Base-by-base conservation (phyloP, 208 protist species). In the Sergeia podlipaevii region DNA sequence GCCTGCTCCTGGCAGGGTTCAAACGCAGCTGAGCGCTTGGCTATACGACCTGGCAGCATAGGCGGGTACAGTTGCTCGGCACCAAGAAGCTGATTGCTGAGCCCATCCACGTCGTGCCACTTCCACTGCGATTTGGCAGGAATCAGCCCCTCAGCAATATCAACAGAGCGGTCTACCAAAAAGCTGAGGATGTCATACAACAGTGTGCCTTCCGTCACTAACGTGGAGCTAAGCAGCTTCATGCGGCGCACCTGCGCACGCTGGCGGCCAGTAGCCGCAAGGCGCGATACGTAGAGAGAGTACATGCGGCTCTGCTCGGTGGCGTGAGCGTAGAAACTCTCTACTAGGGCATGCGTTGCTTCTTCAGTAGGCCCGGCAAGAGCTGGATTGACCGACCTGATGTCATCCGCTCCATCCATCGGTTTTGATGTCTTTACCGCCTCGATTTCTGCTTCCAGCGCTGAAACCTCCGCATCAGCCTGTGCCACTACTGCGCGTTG, bases 31-130 rank as follows among this genome's bases (percentile, higher is more conserved):
- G 17, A 3, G 4, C 30, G 18, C 2, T 44, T 26, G 1, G 1
- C 30, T 26, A 21, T 21, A 21, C 30, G 17, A 18, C 45, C 4
- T 17, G 65, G 69, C 47, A 88, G 41, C 32, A 95, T 47, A 15
- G 89, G 89, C 3, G 89, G 89, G 59, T 67, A 89, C 53, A 80
- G 65, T 55, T 85, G 55, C 11, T 88, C 67, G 11, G 77, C 73
- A 39, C 27, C 67, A 10, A 76, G 75, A 29, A 93, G 55, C 3
- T 60, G 51, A 38, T 47, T 46, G 57, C 85, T 95, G 27, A 81
- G 64, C 6, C 89, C 89, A 43, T 95, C 82, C 33, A 95, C 77
- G 60, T 92, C 82, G 44, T 72, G 37, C 85, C 89, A 95, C 33
- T 50, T 63, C 60, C 78, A 95, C 41, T 48, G 45, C 3, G 65